Conservation (phyloP, 306 rosid species). For the Rosa multiflora region DNA sequence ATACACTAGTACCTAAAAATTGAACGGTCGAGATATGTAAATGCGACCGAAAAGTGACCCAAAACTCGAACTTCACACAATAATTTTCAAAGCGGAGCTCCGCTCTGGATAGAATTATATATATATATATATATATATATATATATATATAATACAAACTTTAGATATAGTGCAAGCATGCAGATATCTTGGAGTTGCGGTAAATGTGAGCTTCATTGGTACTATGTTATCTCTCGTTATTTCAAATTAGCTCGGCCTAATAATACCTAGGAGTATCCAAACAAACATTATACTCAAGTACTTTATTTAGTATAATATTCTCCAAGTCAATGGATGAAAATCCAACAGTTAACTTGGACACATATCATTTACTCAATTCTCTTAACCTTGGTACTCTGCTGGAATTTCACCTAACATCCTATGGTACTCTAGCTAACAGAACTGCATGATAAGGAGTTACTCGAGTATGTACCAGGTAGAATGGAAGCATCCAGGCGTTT, state of each 20-base stretch:
- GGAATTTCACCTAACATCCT: neutral
- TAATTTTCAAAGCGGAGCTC: too few relatives aligned
- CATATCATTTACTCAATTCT: neutral
- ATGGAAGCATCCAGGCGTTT: conserved; percentile 46
- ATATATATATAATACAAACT: neutral
- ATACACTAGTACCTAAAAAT: too few relatives aligned
- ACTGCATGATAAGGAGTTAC: neutral
- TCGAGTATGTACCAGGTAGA: conserved; percentile 46
- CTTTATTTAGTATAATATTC: neutral
- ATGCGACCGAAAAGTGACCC: too few relatives aligned
- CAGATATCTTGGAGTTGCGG: neutral
- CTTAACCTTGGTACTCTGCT: neutral
- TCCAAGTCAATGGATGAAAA: neutral
- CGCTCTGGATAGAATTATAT: too few relatives aligned
- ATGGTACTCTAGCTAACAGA: neutral
- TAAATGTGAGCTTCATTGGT: neutral
- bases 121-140: neutral
- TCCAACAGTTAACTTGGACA: neutral
- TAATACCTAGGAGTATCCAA: neutral
- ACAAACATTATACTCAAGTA: neutral
- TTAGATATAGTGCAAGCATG: neutral
- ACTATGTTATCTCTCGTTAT: neutral
- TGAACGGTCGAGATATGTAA: too few relatives aligned
- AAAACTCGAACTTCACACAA: too few relatives aligned
- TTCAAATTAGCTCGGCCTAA: neutral